These are phyloP conservation scores for Lathyrus sativus DNA, from an alignment of 306 rosid species.

Conservation along the genomic window DNA sequence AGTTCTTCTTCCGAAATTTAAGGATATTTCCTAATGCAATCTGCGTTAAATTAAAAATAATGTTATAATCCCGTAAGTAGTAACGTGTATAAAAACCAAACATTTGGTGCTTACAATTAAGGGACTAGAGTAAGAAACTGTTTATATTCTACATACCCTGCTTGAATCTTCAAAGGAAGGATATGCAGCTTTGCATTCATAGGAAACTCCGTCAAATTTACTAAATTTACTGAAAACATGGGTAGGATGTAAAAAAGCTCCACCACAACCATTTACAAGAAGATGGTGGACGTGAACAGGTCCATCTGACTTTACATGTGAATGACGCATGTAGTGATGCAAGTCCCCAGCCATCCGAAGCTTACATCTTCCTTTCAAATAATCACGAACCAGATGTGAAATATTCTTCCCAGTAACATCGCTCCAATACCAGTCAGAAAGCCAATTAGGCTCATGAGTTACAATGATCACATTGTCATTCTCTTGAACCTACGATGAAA, in stretches of 20 bases:
- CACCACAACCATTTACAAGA: constrained; percentile 96
- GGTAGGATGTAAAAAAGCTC: constrained; percentile 98
- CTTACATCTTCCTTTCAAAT: constrained; percentile 90
- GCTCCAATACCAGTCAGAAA: constrained; percentile 93
- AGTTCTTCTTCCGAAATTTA: constrained; percentile 94
- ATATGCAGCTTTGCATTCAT: constrained; percentile 90
- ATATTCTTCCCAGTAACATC: constrained; percentile 85
- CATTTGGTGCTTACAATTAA: constrained; percentile 13
- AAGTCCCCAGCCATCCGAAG: constrained; percentile 97
- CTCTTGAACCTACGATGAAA: constrained; percentile 65
- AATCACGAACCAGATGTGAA: constrained; percentile 76
- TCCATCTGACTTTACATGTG: constrained; percentile 72
- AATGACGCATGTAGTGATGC: constrained; percentile 99
- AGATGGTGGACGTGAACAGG: constrained; percentile 79
- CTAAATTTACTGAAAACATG: constrained; percentile 85
- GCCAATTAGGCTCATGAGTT: constrained; percentile 96
- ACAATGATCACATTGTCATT: constrained; percentile 83
- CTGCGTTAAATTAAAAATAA: constrained; percentile 48
- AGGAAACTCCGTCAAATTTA: constrained; percentile 60
- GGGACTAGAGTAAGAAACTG: constrained; percentile 31
- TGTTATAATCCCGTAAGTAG: constrained; percentile 31
- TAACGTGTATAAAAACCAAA: constrained; percentile 16
- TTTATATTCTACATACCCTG: constrained; percentile 57
- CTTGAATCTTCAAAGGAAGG: constrained; percentile 94
- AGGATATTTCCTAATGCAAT: constrained; percentile 92